A percentile compares a stretch with the other conserved stretches of the same genome.
phyloP scores from a whole-genome alignment of 2,329 filamentous ascomycete species.

The Fusarium sp. region DNA sequence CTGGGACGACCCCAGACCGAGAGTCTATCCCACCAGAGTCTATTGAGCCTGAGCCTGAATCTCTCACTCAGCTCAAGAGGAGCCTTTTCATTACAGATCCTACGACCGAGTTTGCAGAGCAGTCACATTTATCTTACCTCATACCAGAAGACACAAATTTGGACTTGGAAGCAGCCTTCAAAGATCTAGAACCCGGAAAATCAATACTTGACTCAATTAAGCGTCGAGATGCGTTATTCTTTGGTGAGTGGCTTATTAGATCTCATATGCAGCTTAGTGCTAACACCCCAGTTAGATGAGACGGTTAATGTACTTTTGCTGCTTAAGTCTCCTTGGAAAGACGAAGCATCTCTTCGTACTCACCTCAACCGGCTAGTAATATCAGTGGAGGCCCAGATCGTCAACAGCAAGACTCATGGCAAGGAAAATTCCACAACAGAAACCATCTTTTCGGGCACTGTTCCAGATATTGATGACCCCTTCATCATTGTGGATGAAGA shows the following conservation, averaged over 20 bases:
- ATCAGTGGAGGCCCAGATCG: slow-evolving; percentile 76
- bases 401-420: slow-evolving; percentile 68
- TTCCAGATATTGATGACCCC: slow-evolving; percentile 66
- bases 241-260: slow-evolving; percentile 68
- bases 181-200: slow-evolving; percentile 59
- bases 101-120: slow-evolving; percentile 65
- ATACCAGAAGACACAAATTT: slow-evolving; percentile 71
- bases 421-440: slow-evolving; percentile 68
- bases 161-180: slow-evolving; percentile 67
- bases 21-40: slow-evolving; percentile 40
- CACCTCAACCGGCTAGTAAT: slow-evolving; percentile 76
- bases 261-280: slow-evolving; percentile 58
- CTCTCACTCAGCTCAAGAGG: slow-evolving; percentile 42
- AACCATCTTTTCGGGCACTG: slow-evolving; percentile 70
- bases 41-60: slow-evolving; percentile 38
- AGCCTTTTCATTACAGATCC: slow-evolving; percentile 47
- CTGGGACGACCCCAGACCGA: slow-evolving; percentile 37
- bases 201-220: slow-evolving; percentile 71
- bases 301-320: slow-evolving; percentile 78
- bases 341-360: slow-evolving; percentile 69
- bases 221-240: slow-evolving; percentile 77
- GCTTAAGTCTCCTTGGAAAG: slow-evolving; percentile 74
- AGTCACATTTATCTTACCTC: slow-evolving; percentile 73
- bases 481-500: slow-evolving; percentile 65
- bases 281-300: slow-evolving; percentile 73